Evolutionary conservation across 768 basidiomycete species (phyloP).

Genomic region (Pleurotus platypus): DNA sequence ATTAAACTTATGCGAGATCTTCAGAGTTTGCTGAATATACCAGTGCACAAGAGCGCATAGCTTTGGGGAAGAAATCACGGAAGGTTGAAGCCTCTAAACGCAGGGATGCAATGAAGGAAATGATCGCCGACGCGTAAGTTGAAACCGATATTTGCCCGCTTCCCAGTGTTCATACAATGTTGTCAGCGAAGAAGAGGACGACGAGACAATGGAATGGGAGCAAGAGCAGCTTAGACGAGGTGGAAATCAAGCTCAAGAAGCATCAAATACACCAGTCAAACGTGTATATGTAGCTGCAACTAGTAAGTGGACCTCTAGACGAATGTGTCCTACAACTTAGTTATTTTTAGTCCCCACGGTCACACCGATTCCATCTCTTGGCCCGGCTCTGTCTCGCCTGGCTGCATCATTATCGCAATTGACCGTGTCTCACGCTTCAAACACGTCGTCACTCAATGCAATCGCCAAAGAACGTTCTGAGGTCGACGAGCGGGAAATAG

Average conservation of each 20-base stretch:
- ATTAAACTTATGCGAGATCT: not conserved
- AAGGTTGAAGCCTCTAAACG: constrained; percentile 67
- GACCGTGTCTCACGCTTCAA: constrained; percentile 64
- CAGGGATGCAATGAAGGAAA: constrained; percentile 68
- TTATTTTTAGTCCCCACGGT: constrained; percentile 56
- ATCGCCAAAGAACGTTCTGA: constrained; percentile 62
- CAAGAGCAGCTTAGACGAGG: constrained; percentile 77
- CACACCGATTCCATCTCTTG: constrained; percentile 62
- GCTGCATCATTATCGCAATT: constrained; percentile 56
- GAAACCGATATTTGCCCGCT: not conserved
- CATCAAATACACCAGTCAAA: constrained; percentile 37
- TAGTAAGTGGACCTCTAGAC: constrained; percentile 41
- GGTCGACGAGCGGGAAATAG: constrained; percentile 63
- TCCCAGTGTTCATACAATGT: not conserved
- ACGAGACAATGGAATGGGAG: constrained; percentile 85
- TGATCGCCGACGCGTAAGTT: constrained; percentile 80
- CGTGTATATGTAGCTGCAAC: constrained; percentile 66
- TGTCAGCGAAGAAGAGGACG: constrained; percentile 72
- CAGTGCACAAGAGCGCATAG: constrained; percentile 82
- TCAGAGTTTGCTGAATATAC: constrained; percentile 86
- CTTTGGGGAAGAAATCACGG: constrained; percentile 77
- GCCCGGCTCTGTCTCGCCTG: constrained; percentile 56
- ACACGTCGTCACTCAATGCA: constrained; percentile 51
- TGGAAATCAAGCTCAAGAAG: constrained; percentile 43
- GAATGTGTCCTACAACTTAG: constrained; percentile 6